Evolutionary conservation across 768 basidiomycete species (phyloP).

Genomic region (Pilatotrama ljubarskyi): DNA sequence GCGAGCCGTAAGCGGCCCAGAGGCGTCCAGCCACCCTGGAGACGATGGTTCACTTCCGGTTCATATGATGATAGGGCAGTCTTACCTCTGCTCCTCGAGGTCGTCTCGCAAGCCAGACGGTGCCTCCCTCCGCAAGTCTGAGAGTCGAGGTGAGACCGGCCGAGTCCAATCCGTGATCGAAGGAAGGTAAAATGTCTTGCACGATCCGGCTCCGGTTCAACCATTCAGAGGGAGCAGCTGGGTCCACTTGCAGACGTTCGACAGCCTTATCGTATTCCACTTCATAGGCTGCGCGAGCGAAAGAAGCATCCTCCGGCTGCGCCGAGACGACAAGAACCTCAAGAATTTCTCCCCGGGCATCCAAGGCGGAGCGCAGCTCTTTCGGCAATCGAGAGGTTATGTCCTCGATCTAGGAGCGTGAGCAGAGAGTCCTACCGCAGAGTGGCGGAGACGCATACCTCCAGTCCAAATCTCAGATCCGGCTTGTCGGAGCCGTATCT

Average conservation of each 20-base stretch:
- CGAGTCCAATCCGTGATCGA: background rate
- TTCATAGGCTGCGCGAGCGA: background rate
- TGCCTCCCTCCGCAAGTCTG: constrained; percentile 40
- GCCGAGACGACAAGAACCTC: constrained; percentile 21
- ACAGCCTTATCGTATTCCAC: background rate
- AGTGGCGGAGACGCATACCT: constrained; percentile 52
- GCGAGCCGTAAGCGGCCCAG: constrained; percentile 71
- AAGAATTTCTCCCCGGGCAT: constrained; percentile 16
- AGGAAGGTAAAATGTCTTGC: background rate
- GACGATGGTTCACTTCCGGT: too few species aligned
- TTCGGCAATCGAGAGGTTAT: constrained; percentile 22
- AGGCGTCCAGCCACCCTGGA: constrained; percentile 82
- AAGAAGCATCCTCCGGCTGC: background rate
- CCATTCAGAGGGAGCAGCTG: background rate
- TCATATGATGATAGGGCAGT: too few species aligned
- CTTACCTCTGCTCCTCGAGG: constrained; percentile 51
- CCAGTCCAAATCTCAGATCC: constrained; percentile 83
- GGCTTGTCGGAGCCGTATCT: constrained; percentile 97
- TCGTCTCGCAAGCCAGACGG: constrained; percentile 57
- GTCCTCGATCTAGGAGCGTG: constrained; percentile 23
- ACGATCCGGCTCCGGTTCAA: background rate
- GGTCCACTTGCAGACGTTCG: constrained; percentile 7
- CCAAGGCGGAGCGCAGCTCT: constrained; percentile 12
- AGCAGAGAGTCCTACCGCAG: background rate
- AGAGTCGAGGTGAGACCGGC: constrained; percentile 25